Evolutionary conservation across 2,329 filamentous ascomycete genomes (phyloP).

Genomic region (Fusarium annulatum): DNA sequence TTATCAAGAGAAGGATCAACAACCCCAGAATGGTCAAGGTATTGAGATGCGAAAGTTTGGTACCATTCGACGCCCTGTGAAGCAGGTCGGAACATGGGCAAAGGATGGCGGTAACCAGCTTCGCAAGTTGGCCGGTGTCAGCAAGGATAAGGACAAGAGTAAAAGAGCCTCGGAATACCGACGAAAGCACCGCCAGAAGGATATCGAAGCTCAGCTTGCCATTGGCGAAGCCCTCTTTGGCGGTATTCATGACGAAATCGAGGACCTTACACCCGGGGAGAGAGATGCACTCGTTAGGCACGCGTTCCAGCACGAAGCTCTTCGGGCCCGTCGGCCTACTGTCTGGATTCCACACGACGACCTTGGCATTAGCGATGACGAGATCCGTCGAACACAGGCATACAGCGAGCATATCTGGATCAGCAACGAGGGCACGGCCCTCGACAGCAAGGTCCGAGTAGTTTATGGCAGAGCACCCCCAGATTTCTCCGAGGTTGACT

Average conservation of each 20-base stretch:
- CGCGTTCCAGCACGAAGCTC: conserved; percentile 90
- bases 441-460: conserved; percentile 85
- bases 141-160: conserved; percentile 40
- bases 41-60: conserved; percentile 32
- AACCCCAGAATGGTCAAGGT: no score
- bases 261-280: conserved; percentile 91
- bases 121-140: conserved; percentile 54
- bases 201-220: conserved; percentile 77
- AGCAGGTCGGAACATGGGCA: conserved; percentile 53
- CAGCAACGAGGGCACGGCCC: conserved; percentile 88
- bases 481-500: conserved; percentile 87
- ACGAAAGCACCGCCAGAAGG: conserved; percentile 59
- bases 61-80: conserved; percentile 57
- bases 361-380: conserved; percentile 90
- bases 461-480: conserved; percentile 88
- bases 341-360: conserved; percentile 96
- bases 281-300: conserved; percentile 85
- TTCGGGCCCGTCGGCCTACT: conserved; percentile 84
- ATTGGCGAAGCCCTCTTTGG: conserved; percentile 87
- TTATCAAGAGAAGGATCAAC: no score
- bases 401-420: conserved; percentile 90
- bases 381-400: conserved; percentile 80
- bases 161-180: conserved; percentile 60
- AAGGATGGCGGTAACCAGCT: conserved; percentile 61
- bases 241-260: conserved; percentile 90